Evolutionary conservation across 192 early-diverging fungal genomes (phyloP), one percentile per base, ranked within the genome.

Genomic region (Umbelopsis sp.): DNA sequence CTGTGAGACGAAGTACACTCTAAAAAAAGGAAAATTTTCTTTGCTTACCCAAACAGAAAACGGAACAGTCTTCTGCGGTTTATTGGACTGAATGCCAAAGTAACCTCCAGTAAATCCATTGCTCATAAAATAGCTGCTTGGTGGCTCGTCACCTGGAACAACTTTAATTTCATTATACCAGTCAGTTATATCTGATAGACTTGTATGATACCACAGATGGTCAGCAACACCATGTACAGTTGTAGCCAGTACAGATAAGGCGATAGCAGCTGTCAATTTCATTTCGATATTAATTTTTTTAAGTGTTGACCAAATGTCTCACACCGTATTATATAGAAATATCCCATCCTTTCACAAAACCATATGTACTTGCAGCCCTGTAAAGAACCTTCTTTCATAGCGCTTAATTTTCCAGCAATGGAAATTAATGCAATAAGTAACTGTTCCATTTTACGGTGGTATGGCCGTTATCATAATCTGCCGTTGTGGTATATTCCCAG

Each of bases 1-100:
- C 12, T 29, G 2, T n/a, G 8, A 34, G 10, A n/a, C n/a, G n/a
- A n/a, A n/a, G n/a, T n/a, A n/a, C n/a, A n/a, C n/a, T 7, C 2
- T 62, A 20, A 0, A 4, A 36, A 34, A 34, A 34, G 26, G 8
- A 32, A 29, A 21, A n/a, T n/a, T 5, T 44, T 5, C 25, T 8
- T 5, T 29, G 25, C 56, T 62, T 62, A 62, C 72, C 72, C 72
- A 74, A 0, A 74, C 43, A 26, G 72, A 50, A 45, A 74, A 74
- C 4, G 68, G 36, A 12, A 74, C 51, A 0, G 65, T 44, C 49
- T 52, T 66, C 4, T 52, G 41, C n/a, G 72, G 49, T n/a, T 12
- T 47, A 45, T 74, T 74, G 66, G 41, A 50, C 29, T 74, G 72
- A 32, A 74, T 68, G 17, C 72, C 72, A 49, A 74, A 68, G 36